Evolutionary conservation across 805 yeast species (phyloP).

Genomic region (Metschnikowia similis): DNA sequence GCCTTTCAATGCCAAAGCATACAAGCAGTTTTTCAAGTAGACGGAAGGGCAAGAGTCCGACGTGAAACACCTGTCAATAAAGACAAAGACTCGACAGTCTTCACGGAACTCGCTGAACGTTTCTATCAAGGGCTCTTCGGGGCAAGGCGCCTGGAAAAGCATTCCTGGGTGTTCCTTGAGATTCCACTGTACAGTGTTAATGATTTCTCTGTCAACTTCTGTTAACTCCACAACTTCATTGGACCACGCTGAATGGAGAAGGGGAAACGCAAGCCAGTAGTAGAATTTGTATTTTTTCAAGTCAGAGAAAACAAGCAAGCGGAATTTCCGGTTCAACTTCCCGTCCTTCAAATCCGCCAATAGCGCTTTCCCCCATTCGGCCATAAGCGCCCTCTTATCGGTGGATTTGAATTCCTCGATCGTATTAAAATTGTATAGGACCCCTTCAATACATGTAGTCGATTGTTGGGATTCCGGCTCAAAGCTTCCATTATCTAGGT

Average conservation of each 20-base stretch:
- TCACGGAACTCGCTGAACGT: neutral
- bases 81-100: conserved; percentile 21
- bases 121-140: neutral
- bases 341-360: conserved; percentile 10
- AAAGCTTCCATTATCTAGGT: conserved; percentile 33
- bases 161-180: neutral
- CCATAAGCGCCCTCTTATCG: conserved; percentile 60
- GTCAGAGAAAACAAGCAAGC: conserved; percentile 70
- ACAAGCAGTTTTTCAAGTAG: conserved; percentile 56
- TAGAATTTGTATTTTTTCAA: conserved; percentile 81
- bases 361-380: conserved; percentile 30
- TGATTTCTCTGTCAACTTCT: neutral
- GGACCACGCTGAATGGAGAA: conserved; percentile 51
- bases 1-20: conserved; percentile 35
- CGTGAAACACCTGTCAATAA: conserved; percentile 30
- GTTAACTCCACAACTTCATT: conserved; percentile 4
- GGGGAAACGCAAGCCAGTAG: conserved; percentile 88
- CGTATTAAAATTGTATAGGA: conserved; percentile 64
- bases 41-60: conserved; percentile 40
- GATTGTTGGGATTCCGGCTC: conserved; percentile 10
- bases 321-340: conserved; percentile 33
- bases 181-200: neutral
- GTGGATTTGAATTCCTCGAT: conserved; percentile 74
- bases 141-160: neutral
- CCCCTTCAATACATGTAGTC: conserved; percentile 25